Evolutionary conservation across 2,329 filamentous ascomycete species (phyloP), one percentile per base, ranked within the genome.

Genomic region (Sporothrix pseudoabietina): DNA sequence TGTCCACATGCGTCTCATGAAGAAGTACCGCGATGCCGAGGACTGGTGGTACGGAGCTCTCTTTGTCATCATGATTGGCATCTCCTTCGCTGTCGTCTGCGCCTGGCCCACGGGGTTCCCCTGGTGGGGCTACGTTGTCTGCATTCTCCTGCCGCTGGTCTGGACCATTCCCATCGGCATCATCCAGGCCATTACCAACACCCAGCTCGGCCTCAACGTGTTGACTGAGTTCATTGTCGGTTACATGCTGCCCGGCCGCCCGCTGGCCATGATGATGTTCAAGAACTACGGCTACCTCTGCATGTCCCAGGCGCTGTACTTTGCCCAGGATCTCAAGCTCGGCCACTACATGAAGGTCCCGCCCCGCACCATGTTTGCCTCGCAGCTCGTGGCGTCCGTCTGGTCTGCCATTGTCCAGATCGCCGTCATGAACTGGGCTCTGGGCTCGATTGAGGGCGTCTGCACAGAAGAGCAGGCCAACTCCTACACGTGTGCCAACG

Each of bases 311-410:
- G 87, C 89, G 0, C 84, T 92, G 52, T 86, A 84, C 76, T 92
- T 92, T 78, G 84, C 89, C 12, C 84, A 87, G 8, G 90, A 92
- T 77, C 83, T 92, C 75, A 92, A 92, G 78, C 88, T 91, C 61
- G 90, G 88, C 5, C 91, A 92, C 78, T 93, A 93, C 82, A 92
- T 93, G 89, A 89, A 89, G 80, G 88, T 89, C 10, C 90, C 90
- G 0, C 90, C 89, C 16, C 84, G 88, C 22, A 84, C 85, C 74
- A 88, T 89, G 81, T 91, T 91, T 77, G 85, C 83, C 52, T 87
- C 86, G 0, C 89, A 91, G 81, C 81, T 89, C 26, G 79, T 87
- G 19, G 88, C 89, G 0, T 88, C 88, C 0, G 77, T 90, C 55
- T 90, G 88, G 87, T 88, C 87, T 1, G 87, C 86, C 73, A 82